phyloP scores from a whole-genome alignment of 2,329 filamentous ascomycete species.

The Colletotrichum theobromicola region DNA sequence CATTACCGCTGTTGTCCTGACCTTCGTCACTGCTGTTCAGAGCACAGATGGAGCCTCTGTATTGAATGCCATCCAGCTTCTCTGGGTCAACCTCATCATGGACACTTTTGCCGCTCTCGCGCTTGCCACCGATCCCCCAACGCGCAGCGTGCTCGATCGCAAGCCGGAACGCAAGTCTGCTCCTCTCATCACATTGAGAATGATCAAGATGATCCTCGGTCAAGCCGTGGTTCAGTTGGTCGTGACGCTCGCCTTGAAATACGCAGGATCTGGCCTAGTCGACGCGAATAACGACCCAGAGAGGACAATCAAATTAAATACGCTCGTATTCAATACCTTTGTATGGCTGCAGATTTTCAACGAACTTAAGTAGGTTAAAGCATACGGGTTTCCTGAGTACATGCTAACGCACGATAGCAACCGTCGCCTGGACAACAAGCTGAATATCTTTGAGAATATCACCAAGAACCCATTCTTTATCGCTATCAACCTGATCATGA shows the following conservation, averaged over 20 bases:
- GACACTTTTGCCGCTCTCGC: constrained; percentile 64
- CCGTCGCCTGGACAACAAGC: constrained; percentile 82
- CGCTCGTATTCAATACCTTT: constrained; percentile 84
- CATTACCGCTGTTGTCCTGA: constrained; percentile 61
- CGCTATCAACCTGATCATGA: constrained; percentile 79
- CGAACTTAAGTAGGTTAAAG: constrained; percentile 59
- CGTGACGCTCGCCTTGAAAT: constrained; percentile 49
- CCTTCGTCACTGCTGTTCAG: constrained; percentile 67
- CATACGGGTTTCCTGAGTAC: neutral
- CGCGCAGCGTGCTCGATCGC: constrained; percentile 39
- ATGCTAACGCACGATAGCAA: constrained; percentile 59
- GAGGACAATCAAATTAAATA: constrained; percentile 47
- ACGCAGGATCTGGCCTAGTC: neutral
- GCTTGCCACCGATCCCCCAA: constrained; percentile 39
- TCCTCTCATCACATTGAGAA: constrained; percentile 12
- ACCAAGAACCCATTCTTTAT: constrained; percentile 83
- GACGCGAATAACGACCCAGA: constrained; percentile 45
- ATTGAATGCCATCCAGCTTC: constrained; percentile 63
- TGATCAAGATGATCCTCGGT: constrained; percentile 73
- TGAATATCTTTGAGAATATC: constrained; percentile 88
- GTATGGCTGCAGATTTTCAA: constrained; percentile 83
- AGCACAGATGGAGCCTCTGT: constrained; percentile 55
- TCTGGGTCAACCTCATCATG: constrained; percentile 71
- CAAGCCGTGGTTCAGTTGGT: constrained; percentile 65
- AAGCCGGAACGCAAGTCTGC: constrained; percentile 48